Conservation (phyloP, 305 asterid genomes). For the Fraxinus baroniana region DNA sequence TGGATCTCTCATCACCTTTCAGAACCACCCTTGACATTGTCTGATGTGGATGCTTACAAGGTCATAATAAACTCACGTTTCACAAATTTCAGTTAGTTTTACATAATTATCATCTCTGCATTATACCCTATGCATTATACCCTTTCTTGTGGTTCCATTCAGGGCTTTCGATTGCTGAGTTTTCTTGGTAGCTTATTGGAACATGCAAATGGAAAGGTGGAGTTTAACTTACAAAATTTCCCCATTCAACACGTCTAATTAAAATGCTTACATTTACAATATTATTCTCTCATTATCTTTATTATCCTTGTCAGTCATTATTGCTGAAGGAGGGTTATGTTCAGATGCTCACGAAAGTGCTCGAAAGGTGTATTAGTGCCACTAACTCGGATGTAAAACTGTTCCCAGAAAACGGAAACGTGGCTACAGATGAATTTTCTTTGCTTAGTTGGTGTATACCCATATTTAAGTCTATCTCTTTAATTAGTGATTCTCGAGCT, state of each 20-base stretch:
- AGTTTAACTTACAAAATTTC: slow-evolving; percentile 14
- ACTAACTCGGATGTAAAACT: slow-evolving; percentile 48
- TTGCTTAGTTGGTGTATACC: slow-evolving; percentile 66
- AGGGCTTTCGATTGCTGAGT: slow-evolving; percentile 69
- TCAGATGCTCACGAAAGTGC: slow-evolving; percentile 63
- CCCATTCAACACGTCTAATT: slow-evolving; percentile 6
- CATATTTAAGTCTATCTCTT: slow-evolving; percentile 59
- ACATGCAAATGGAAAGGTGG: slow-evolving; percentile 91
- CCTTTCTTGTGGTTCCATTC: slow-evolving; percentile 23
- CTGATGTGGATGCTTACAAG: slow-evolving; percentile 79
- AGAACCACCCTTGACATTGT: slow-evolving; percentile 48
- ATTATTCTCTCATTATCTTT: slow-evolving; percentile 29
- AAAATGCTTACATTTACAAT: slow-evolving; percentile 13
- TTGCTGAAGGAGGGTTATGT: slow-evolving; percentile 65
- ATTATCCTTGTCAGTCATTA: slow-evolving; percentile 49
- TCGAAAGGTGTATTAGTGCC: slow-evolving; percentile 60
- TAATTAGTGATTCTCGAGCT: slow-evolving; percentile 50
- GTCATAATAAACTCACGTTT: slow-evolving; percentile 31
- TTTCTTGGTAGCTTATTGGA: slow-evolving; percentile 74
- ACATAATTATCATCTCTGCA: slow-evolving; percentile 21
- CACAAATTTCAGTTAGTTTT: slow-evolving; percentile 14
- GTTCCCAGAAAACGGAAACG: slow-evolving; percentile 37
- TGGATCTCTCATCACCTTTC: slow-evolving; percentile 47
- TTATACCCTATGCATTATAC: slow-evolving; percentile 10
- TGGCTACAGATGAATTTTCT: slow-evolving; percentile 41